phyloP scores from a whole-genome alignment of 1,284 basidiomycete species.

The Apiotrichum montevideense region DNA sequence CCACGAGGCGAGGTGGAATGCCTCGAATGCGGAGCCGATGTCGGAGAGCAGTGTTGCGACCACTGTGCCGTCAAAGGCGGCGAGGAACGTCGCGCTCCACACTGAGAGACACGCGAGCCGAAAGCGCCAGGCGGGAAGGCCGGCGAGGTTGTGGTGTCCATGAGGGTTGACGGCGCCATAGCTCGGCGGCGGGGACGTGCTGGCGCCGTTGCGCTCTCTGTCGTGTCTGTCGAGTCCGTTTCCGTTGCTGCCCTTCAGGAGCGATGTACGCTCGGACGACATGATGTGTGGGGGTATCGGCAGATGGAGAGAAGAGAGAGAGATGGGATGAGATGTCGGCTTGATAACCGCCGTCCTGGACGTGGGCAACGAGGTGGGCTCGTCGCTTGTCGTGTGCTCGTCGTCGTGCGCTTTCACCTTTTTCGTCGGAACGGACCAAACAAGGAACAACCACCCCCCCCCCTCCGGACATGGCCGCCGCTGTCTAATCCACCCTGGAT shows the following conservation, averaged over 20 bases:
- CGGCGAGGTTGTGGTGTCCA: constrained; percentile 38
- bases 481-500: too few species aligned
- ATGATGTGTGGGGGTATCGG: too few species aligned
- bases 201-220: background rate
- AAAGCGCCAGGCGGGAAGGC: constrained; percentile 30
- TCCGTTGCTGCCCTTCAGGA: background rate
- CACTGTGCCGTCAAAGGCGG: constrained; percentile 66
- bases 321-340: too few species aligned
- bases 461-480: too few species aligned
- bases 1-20: constrained; percentile 62
- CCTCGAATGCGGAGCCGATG: constrained; percentile 43
- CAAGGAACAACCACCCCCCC: too few species aligned
- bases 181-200: background rate
- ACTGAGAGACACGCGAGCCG: constrained; percentile 30
- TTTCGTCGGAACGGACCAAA: too few species aligned
- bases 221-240: background rate
- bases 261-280: too few species aligned
- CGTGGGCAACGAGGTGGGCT: too few species aligned
- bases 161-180: background rate
- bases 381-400: too few species aligned
- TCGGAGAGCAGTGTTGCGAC: constrained; percentile 56
- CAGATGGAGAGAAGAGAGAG: too few species aligned
- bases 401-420: too few species aligned
- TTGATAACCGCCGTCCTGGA: too few species aligned
- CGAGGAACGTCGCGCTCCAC: constrained; percentile 54